Evolutionary conservation across 139 green algal species (phyloP).

Genomic region (Yamagishiella unicocca): DNA sequence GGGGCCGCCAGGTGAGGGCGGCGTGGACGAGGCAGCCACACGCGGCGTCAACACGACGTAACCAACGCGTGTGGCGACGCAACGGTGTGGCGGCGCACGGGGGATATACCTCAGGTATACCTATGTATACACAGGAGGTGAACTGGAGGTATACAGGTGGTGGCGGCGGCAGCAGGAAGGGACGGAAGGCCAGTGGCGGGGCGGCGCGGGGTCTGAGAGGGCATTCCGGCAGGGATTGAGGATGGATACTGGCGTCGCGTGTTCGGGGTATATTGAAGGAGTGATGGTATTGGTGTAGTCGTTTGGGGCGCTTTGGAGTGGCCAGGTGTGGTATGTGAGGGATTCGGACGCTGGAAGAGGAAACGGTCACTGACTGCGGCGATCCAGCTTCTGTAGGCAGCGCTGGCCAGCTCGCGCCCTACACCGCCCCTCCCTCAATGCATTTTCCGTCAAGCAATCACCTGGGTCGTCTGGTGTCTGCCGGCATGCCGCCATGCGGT

Average conservation of each 20-base stretch:
- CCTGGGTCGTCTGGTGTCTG: constrained; percentile 20
- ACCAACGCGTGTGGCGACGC: background rate
- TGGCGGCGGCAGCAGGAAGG: too few species aligned
- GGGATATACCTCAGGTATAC: too few species aligned
- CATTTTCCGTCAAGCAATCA: background rate
- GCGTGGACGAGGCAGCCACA: background rate
- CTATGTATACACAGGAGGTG: too few species aligned
- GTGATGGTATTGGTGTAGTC: background rate
- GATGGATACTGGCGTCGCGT: too few species aligned
- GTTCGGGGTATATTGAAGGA: background rate
- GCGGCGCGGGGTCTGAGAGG: too few species aligned
- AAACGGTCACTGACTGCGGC: background rate
- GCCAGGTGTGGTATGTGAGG: background rate
- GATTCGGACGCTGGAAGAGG: too few species aligned
- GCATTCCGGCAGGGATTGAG: too few species aligned
- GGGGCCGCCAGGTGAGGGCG: background rate
- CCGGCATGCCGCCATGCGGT: constrained; percentile 2
- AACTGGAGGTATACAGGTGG: too few species aligned
- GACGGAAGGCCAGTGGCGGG: too few species aligned
- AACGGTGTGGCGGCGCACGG: background rate
- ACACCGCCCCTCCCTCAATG: background rate
- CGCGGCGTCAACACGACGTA: background rate
- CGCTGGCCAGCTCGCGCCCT: background rate
- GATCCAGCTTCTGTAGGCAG: background rate
- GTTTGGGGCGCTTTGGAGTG: background rate